Conservation (phyloP, 441 rosid genomes). For the Pelargonium fulgidum region DNA sequence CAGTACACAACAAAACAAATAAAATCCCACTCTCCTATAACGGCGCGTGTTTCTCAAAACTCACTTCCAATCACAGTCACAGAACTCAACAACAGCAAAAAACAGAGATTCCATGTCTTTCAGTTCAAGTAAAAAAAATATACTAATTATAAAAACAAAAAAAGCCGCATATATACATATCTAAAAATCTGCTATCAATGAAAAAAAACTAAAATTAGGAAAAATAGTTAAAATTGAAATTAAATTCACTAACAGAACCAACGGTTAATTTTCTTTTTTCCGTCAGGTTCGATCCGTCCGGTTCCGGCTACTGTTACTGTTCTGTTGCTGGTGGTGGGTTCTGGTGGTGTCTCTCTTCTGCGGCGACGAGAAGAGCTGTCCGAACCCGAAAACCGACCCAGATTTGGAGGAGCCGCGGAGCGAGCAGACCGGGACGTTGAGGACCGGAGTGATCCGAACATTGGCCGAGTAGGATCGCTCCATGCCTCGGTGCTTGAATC, state of each 20-base stretch:
- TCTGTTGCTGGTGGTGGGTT: slow-evolving; percentile 11
- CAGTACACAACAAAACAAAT: background rate
- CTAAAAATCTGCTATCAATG: too few species aligned
- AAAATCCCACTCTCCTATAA: background rate
- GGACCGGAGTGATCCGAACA: slow-evolving; percentile 75
- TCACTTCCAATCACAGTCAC: background rate
- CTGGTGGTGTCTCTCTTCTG: slow-evolving; percentile 42
- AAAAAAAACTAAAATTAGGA: too few species aligned
- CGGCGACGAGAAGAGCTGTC: slow-evolving; percentile 60
- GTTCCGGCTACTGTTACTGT: slow-evolving; percentile 23
- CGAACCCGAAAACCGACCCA: slow-evolving; percentile 60
- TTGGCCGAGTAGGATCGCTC: slow-evolving; percentile 85
- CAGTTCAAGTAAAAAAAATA: slow-evolving; percentile 3
- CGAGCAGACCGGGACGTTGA: slow-evolving; percentile 82
- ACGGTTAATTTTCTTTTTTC: background rate
- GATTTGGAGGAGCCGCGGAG: slow-evolving; percentile 55
- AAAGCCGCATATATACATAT: too few species aligned
- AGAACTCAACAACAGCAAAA: background rate
- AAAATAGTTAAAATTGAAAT: too few species aligned
- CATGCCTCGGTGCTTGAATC: slow-evolving; percentile 70
- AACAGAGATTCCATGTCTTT: slow-evolving; percentile 41
- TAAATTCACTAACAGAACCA: too few species aligned
- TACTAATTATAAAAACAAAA: too few species aligned
- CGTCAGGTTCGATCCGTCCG: slow-evolving; percentile 37
- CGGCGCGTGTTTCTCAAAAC: slow-evolving; percentile 15